Evolutionary conservation across 257 asterid species (phyloP).

Genomic region (Scutellaria barbata): DNA sequence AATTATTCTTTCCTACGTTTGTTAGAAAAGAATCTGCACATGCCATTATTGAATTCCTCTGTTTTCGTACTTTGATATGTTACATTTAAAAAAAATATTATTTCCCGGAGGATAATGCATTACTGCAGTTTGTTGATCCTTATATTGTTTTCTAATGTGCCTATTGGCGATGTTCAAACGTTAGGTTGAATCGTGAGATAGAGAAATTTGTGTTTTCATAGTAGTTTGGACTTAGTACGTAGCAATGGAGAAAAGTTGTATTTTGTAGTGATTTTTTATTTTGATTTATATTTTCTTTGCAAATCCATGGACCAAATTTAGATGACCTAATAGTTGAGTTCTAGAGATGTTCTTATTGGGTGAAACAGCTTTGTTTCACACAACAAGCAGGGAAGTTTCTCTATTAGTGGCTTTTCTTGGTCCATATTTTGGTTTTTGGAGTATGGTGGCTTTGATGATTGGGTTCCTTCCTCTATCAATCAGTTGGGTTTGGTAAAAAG

Average conservation of each 20-base stretch:
- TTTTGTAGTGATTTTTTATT: background rate
- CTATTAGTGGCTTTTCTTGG: background rate
- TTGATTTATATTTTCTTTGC: background rate
- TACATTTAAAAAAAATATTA: background rate
- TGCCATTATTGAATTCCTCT: background rate
- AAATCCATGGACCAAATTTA: background rate
- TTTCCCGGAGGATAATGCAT: background rate
- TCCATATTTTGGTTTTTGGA: background rate
- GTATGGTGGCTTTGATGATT: background rate
- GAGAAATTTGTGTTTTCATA: slow-evolving; percentile 16
- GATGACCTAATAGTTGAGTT: background rate
- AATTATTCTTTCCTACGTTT: background rate
- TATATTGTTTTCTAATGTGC: slow-evolving; percentile 4
- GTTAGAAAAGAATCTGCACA: background rate
- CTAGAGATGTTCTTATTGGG: background rate
- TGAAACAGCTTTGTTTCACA: background rate
- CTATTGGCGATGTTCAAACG: background rate
- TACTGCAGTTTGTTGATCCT: slow-evolving; percentile 13
- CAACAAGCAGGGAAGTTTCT: background rate
- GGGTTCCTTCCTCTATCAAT: background rate
- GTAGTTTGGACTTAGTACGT: background rate
- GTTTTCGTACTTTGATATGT: background rate
- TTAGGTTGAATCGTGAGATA: slow-evolving; percentile 20
- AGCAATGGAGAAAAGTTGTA: slow-evolving; percentile 21
- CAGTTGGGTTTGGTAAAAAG: background rate